Conservation (phyloP, 2,329 filamentous ascomycete species). For the Madurella mycetomatis region DNA sequence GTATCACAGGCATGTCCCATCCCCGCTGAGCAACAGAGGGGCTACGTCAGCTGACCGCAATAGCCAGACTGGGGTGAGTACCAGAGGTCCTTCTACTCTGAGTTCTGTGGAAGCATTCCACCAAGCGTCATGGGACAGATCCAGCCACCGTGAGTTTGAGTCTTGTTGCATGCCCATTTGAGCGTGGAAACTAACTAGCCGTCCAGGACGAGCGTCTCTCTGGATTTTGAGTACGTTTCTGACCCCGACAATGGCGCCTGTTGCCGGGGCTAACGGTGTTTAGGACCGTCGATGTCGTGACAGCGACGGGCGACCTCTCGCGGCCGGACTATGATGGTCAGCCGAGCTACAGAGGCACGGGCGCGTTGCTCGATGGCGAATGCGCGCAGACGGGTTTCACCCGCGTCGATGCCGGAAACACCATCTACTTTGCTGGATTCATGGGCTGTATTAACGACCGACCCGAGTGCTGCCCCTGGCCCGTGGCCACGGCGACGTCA, state of each 20-base stretch:
- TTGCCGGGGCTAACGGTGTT: not conserved
- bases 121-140: slow-evolving; percentile 16
- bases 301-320: slow-evolving; percentile 1
- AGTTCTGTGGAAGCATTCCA: slow-evolving; percentile 22
- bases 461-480: slow-evolving; percentile 29
- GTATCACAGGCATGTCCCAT: slow-evolving; percentile 7
- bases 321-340: slow-evolving; percentile 5
- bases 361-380: slow-evolving; percentile 22
- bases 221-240: slow-evolving; percentile 22
- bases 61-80: slow-evolving; percentile 14
- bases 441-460: slow-evolving; percentile 26
- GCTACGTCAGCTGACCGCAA: not conserved
- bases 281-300: slow-evolving; percentile 21
- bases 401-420: slow-evolving; percentile 26
- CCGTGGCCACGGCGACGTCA: slow-evolving; percentile 16
- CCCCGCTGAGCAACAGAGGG: not conserved
- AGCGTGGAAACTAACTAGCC: not conserved
- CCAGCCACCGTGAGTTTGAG: slow-evolving; percentile 17
- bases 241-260: not conserved
- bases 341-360: slow-evolving; percentile 22
- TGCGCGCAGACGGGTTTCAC: slow-evolving; percentile 27
- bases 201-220: slow-evolving; percentile 18
- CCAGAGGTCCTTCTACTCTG: slow-evolving; percentile 16
- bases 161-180: not conserved
- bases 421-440: slow-evolving; percentile 27